Percentiles rank a stretch among this genome's conserved stretches.
These are phyloP conservation scores for Fistulinella cinereoalba DNA, from an alignment of 1,284 basidiomycete genomes.

Conservation along the genomic window DNA sequence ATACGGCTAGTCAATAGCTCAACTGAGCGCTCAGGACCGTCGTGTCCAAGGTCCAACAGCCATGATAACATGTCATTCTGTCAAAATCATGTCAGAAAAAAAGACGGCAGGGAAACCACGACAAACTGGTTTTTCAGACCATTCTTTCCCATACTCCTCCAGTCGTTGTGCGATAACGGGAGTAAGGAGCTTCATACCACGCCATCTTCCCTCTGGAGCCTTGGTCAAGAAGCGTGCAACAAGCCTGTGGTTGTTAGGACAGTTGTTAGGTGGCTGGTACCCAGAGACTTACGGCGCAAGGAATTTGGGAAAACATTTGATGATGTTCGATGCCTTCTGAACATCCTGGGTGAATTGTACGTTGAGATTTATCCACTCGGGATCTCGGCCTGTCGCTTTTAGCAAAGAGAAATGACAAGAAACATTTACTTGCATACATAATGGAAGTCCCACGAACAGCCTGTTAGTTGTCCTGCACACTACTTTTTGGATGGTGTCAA, in stretches of 20 bases:
- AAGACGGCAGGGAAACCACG: not conserved
- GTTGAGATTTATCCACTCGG: conserved; percentile 37
- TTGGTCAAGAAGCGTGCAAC: not conserved
- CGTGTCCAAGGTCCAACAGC: not conserved
- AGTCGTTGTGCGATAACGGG: conserved; percentile 39
- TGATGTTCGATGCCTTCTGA: conserved; percentile 23
- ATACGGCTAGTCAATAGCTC: conserved; percentile 33
- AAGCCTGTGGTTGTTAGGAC: conserved; percentile 1
- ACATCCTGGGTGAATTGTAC: conserved; percentile 35
- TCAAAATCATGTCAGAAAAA: conserved; percentile 3
- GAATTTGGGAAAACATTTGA: conserved; percentile 38
- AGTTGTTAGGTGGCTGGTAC: not conserved
- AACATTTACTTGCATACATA: conserved; percentile 28
- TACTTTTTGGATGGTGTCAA: conserved; percentile 21
- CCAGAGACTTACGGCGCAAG: conserved; percentile 37
- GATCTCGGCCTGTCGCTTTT: conserved; percentile 35
- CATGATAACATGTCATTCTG: not conserved
- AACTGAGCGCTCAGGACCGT: too few relatives aligned
- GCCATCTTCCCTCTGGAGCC: not conserved
- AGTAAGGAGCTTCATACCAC: conserved; percentile 27
- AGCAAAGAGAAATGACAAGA: not conserved
- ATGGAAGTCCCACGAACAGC: conserved; percentile 38
- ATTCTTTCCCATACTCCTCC: conserved; percentile 36
- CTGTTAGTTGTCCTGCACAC: conserved; percentile 36
- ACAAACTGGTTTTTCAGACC: conserved; percentile 38